Percentiles rank a stretch among this genome's conserved stretches.
phyloP scores from a whole-genome alignment of 1,139 yeast genomes.

The Saccharomyces hybrid region DNA sequence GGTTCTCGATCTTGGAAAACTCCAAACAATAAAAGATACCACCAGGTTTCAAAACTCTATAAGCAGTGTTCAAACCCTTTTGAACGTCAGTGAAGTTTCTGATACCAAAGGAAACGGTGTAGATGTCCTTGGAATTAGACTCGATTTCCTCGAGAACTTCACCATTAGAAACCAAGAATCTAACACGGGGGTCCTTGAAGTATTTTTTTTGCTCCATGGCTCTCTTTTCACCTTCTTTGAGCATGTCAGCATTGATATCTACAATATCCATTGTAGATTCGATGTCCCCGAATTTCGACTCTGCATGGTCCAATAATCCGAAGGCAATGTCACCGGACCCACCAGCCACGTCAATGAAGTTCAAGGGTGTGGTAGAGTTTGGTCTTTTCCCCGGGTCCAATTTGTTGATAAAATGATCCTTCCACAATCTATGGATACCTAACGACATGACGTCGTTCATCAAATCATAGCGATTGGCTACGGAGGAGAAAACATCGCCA shows the following conservation, averaged over 20 bases:
- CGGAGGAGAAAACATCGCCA: conserved; percentile 85
- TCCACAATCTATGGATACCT: conserved; percentile 94
- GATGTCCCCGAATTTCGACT: conserved; percentile 65
- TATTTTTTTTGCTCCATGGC: conserved; percentile 42
- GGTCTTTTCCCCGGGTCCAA: conserved; percentile 93
- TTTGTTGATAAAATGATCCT: conserved; percentile 76
- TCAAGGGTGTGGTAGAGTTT: conserved; percentile 67
- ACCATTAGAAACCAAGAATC: conserved; percentile 85
- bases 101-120: conserved; percentile 95
- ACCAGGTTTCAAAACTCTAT: conserved; percentile 94
- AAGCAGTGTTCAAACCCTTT: conserved; percentile 87
- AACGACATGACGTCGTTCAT: conserved; percentile 98
- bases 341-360: conserved; percentile 94
- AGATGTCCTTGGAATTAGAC: conserved; percentile 84
- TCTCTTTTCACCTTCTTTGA: conserved; percentile 81
- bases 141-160: conserved; percentile 78
- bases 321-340: conserved; percentile 98
- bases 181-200: conserved; percentile 56
- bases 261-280: conserved; percentile 80
- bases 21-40: conserved; percentile 96
- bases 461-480: conserved; percentile 86
- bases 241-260: conserved; percentile 94
- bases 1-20: conserved; percentile 84
- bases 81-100: conserved; percentile 93
- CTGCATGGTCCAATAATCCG: conserved; percentile 88